A percentile compares a stretch with the other conserved stretches of the same genome.
phyloP scores from a whole-genome alignment of 139 green algal genomes.

The Coelastrella sp. region DNA sequence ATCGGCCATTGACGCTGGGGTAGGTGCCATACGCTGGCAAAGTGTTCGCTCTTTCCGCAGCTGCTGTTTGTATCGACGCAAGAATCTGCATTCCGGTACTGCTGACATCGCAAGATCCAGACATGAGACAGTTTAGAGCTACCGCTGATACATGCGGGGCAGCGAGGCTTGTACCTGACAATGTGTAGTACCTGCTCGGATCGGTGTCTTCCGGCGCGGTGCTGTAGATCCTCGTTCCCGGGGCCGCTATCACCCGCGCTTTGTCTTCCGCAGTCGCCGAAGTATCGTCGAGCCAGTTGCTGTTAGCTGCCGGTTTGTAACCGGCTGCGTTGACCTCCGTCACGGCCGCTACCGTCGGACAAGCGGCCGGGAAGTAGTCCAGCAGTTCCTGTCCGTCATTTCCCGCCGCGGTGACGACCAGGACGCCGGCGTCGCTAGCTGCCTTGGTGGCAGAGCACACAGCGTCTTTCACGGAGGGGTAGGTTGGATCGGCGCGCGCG shows the following conservation, averaged over 20 bases:
- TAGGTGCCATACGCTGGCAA: no score
- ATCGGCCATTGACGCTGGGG: no score
- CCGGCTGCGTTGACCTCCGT: neutral
- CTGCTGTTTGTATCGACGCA: no score
- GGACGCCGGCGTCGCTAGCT: neutral
- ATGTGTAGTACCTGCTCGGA: neutral
- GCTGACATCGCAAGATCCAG: neutral
- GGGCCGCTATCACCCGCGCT: neutral
- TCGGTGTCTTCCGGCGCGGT: neutral
- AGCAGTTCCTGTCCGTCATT: neutral
- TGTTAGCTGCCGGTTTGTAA: neutral
- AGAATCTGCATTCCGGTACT: no score
- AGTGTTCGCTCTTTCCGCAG: no score
- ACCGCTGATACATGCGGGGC: neutral
- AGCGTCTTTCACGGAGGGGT: neutral
- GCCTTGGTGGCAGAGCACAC: neutral
- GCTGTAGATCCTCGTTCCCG: neutral
- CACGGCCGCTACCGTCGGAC: neutral
- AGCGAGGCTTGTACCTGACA: neutral
- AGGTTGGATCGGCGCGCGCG: neutral
- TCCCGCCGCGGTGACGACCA: slow-evolving; percentile 11
- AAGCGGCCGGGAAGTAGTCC: neutral
- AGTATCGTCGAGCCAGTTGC: neutral
- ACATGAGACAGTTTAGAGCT: neutral
- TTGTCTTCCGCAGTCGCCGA: neutral